Conservation (phyloP, 805 yeast genomes). For the Barnettozyma pratensis region DNA sequence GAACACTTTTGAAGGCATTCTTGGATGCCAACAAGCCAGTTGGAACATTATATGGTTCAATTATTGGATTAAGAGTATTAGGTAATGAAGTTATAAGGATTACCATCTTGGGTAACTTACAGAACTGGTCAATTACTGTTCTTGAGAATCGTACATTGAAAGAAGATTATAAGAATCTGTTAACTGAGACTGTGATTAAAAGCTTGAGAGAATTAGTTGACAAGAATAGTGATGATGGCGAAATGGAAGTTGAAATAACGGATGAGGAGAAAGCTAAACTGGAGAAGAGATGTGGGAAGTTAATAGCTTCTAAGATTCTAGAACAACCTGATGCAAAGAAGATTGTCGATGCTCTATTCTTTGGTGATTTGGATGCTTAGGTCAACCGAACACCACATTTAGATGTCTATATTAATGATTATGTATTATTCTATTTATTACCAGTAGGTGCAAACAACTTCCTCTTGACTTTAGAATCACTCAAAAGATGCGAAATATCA, state of each 20-base stretch:
- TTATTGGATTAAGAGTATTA: slow-evolving; percentile 74
- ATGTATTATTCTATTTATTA: background rate
- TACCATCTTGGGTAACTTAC: slow-evolving; percentile 75
- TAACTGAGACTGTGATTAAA: slow-evolving; percentile 48
- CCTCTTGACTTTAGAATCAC: slow-evolving; percentile 25
- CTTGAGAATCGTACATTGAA: slow-evolving; percentile 30
- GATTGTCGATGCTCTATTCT: slow-evolving; percentile 61
- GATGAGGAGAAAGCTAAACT: slow-evolving; percentile 39
- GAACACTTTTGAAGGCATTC: slow-evolving; percentile 88
- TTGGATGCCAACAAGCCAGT: slow-evolving; percentile 77
- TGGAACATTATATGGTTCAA: slow-evolving; percentile 90
- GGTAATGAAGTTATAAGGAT: slow-evolving; percentile 88
- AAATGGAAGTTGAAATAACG: slow-evolving; percentile 33
- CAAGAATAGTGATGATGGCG: slow-evolving; percentile 25
- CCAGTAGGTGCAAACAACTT: slow-evolving; percentile 30
- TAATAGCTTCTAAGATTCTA: slow-evolving; percentile 45
- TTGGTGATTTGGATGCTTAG: slow-evolving; percentile 46
- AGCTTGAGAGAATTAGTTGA: slow-evolving; percentile 45
- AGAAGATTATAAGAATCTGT: slow-evolving; percentile 41
- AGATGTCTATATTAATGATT: background rate
- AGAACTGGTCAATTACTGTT: slow-evolving; percentile 69
- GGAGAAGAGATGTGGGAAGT: slow-evolving; percentile 54
- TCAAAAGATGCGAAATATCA: background rate
- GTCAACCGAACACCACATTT: background rate
- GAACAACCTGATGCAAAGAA: slow-evolving; percentile 43